These are phyloP conservation scores for Lentinula guzmanii DNA, from an alignment of 768 basidiomycete genomes.

Conservation along the genomic window DNA sequence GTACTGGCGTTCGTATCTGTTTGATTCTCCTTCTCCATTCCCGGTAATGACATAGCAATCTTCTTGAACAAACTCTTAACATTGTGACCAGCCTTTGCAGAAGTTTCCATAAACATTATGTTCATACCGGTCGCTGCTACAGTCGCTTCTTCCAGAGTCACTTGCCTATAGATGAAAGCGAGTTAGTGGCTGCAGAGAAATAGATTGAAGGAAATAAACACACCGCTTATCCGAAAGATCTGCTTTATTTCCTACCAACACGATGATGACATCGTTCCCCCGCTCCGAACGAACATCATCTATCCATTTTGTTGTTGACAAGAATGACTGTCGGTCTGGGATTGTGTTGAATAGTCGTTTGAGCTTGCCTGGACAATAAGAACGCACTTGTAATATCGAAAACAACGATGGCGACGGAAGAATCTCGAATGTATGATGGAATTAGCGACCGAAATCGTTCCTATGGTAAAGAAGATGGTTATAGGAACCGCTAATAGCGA, in stretches of 20 bases:
- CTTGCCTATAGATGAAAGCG: slow-evolving; percentile 61
- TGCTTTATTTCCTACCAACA: slow-evolving; percentile 97
- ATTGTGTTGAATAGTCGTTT: slow-evolving; percentile 5
- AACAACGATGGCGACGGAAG: slow-evolving; percentile 97
- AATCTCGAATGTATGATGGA: slow-evolving; percentile 98
- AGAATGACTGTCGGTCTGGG: slow-evolving; percentile 92
- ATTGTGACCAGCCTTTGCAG: slow-evolving; percentile 98
- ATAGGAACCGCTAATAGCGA: not conserved
- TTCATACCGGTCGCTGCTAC: slow-evolving; percentile 83
- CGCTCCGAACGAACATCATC: slow-evolving; percentile 97
- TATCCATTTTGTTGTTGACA: slow-evolving; percentile 98
- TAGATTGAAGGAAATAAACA: slow-evolving; percentile 18
- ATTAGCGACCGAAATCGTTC: slow-evolving; percentile 97
- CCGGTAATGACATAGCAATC: slow-evolving; percentile 96
- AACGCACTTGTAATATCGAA: slow-evolving; percentile 96
- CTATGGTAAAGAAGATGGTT: slow-evolving; percentile 29
- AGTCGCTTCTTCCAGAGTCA: slow-evolving; percentile 97
- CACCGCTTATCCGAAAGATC: slow-evolving; percentile 98
- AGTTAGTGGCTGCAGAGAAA: not conserved
- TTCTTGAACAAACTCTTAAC: slow-evolving; percentile 99
- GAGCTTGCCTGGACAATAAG: not conserved
- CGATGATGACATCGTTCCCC: slow-evolving; percentile 97
- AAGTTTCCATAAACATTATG: slow-evolving; percentile 99
- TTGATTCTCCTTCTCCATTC: slow-evolving; percentile 82
- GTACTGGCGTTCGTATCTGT: slow-evolving; percentile 50